These are phyloP conservation scores for Trichosporon ovoides DNA, from an alignment of 1,284 basidiomycete genomes.

Conservation along the genomic window DNA sequence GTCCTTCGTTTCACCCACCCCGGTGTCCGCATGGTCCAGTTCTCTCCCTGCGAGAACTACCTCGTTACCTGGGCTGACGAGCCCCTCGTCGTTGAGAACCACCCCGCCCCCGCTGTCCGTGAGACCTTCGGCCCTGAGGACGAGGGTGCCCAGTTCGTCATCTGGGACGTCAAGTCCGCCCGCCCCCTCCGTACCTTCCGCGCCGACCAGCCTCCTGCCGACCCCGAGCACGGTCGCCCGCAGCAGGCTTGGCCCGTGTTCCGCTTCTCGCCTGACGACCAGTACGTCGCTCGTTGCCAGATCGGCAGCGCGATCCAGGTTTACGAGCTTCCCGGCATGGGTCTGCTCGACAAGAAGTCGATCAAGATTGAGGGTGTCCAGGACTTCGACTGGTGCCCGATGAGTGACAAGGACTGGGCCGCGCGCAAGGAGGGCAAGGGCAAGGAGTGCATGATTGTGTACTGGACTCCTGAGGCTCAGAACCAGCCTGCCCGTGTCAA, in stretches of 20 bases:
- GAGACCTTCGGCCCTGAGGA: conserved; percentile 67
- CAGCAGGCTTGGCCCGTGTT: conserved; percentile 74
- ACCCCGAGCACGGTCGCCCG: conserved; percentile 47
- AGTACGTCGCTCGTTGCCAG: conserved; percentile 83
- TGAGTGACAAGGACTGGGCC: conserved; percentile 82
- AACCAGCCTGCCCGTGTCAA: conserved; percentile 98
- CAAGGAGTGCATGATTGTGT: conserved; percentile 87
- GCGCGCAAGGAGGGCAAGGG: conserved; percentile 57
- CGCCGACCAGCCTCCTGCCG: conserved; percentile 51
- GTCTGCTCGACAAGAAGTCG: conserved; percentile 92
- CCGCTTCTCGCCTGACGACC: conserved; percentile 98
- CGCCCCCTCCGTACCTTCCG: conserved; percentile 91
- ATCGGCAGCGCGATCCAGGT: conserved; percentile 91
- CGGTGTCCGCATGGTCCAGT: conserved; percentile 91
- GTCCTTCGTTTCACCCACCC: conserved; percentile 81
- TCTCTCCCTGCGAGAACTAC: conserved; percentile 95
- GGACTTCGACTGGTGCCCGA: conserved; percentile 99
- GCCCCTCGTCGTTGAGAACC: conserved; percentile 81
- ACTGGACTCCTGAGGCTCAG: conserved; percentile 94
- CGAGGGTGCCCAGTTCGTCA: conserved; percentile 93
- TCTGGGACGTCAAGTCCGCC: conserved; percentile 96
- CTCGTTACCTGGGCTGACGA: conserved; percentile 98
- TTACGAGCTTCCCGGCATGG: conserved; percentile 92
- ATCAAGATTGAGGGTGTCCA: conserved; percentile 97
- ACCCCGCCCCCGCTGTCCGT: conserved; percentile 51